These are phyloP conservation scores for Aspergillus melleus DNA, from an alignment of 2,329 filamentous ascomycete species.

Conservation along the genomic window DNA sequence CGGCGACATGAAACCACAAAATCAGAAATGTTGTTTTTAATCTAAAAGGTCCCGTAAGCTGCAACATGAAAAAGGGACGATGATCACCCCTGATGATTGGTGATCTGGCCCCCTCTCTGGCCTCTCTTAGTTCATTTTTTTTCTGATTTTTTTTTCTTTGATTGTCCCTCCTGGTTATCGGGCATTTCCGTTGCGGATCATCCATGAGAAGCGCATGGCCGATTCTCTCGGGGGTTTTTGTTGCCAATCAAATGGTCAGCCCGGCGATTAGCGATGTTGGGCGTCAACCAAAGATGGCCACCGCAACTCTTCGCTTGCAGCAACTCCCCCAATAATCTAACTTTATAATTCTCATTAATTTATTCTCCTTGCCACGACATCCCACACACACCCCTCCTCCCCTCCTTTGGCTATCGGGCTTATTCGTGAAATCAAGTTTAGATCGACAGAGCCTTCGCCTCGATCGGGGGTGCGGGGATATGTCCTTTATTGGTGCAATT, in stretches of 20 bases:
- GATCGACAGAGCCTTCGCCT: constrained; percentile 31
- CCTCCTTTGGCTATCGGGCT: constrained; percentile 4
- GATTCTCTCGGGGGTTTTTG: constrained; percentile 30
- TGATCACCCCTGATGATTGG: neutral
- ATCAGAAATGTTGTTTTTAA: neutral
- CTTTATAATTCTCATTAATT: neutral
- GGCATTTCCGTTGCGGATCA: constrained; percentile 37
- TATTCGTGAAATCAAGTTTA: constrained; percentile 6
- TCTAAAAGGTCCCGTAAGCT: neutral
- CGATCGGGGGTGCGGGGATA: constrained; percentile 24
- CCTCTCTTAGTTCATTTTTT: constrained; percentile 10
- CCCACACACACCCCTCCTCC: constrained; percentile 3
- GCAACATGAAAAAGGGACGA: neutral
- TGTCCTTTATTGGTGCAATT: constrained; percentile 27
- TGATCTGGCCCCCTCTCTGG: neutral
- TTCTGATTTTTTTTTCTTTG: constrained; percentile 3
- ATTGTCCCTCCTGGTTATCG: constrained; percentile 18
- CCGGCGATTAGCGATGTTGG: constrained; percentile 20
- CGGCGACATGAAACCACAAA: no score
- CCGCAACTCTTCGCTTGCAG: constrained; percentile 9
- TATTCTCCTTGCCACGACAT: constrained; percentile 8
- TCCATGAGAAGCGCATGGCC: constrained; percentile 18
- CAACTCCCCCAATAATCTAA: neutral
- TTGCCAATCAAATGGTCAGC: constrained; percentile 26
- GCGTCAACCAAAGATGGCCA: constrained; percentile 19